Conservation (phyloP, 768 basidiomycete genomes). For the Xanthoconium stramineum region DNA sequence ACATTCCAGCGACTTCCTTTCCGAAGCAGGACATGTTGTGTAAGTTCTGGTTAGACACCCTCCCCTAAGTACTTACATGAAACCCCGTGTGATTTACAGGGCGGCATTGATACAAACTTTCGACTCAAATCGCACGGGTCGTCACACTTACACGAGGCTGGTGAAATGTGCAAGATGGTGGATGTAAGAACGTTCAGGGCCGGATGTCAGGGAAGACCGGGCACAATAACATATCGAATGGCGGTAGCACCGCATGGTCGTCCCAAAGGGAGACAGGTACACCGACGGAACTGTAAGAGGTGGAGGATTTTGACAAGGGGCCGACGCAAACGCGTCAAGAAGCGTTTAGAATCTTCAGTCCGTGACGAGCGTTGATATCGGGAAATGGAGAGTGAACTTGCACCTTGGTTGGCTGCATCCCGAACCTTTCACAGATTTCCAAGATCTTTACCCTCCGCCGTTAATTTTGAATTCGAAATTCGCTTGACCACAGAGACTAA, state of each 20-base stretch:
- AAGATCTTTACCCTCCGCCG: not conserved
- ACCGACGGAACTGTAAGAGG: not conserved
- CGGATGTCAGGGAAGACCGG: not conserved
- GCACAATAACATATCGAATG: not conserved
- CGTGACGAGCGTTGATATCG: not conserved
- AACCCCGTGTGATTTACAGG: not conserved
- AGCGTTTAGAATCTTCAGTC: not conserved
- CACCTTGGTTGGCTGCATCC: not conserved
- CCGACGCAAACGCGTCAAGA: not conserved
- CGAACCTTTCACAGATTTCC: not conserved
- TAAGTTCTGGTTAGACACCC: not conserved
- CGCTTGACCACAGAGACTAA: not conserved
- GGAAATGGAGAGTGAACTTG: not conserved
- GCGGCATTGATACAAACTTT: not conserved
- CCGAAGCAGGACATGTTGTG: not conserved
- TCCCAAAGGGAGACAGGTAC: not conserved
- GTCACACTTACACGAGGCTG: slow-evolving; percentile 2
- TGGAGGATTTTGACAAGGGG: not conserved
- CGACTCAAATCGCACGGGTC: not conserved
- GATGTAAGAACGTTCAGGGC: not conserved
- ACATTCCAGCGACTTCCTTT: not conserved
- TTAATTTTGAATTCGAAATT: slow-evolving; percentile 10
- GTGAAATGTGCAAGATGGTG: slow-evolving; percentile 3
- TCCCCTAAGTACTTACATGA: not conserved
- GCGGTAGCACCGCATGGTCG: not conserved